Evolutionary conservation across 129 eudicot species (phyloP).

Genomic region (Flaveria linearis): DNA sequence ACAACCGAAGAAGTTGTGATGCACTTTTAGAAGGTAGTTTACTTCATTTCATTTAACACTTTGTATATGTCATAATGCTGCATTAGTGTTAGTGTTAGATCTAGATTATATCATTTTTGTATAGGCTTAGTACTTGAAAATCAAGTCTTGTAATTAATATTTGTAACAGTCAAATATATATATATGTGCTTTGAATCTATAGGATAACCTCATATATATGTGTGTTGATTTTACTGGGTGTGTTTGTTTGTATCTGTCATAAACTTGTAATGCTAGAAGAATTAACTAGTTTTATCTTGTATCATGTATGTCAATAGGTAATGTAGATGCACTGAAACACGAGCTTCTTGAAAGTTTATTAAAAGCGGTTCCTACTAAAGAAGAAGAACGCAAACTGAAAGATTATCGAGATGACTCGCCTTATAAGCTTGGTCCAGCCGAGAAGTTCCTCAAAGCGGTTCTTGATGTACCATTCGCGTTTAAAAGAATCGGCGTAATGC

Average conservation of each 20-base stretch:
- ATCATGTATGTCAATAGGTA: conserved; percentile 54
- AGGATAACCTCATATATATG: too few species aligned
- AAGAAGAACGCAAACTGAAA: conserved; percentile 80
- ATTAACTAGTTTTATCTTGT: background rate
- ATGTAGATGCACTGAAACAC: conserved; percentile 72
- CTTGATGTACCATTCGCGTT: conserved; percentile 90
- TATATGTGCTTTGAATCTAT: too few species aligned
- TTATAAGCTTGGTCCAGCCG: conserved; percentile 82
- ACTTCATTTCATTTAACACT: background rate
- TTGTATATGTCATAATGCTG: background rate
- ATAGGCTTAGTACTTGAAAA: too few species aligned
- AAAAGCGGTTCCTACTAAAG: conserved; percentile 93
- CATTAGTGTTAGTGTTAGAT: background rate
- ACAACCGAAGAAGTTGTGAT: conserved; percentile 84
- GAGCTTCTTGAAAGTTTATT: conserved; percentile 89
- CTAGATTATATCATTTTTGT: too few species aligned
- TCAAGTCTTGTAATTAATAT: too few species aligned
- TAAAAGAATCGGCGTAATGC: conserved; percentile 83
- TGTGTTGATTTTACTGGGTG: background rate
- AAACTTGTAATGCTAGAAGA: background rate
- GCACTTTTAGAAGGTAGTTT: conserved; percentile 83
- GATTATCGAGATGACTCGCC: conserved; percentile 78
- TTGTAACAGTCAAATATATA: too few species aligned
- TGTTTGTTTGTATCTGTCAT: background rate
- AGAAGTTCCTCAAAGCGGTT: conserved; percentile 76